Evolutionary conservation across 495 filamentous ascomycete species (phyloP), one percentile per base, ranked within the genome.

Genomic region (Penicillium antarcticum): DNA sequence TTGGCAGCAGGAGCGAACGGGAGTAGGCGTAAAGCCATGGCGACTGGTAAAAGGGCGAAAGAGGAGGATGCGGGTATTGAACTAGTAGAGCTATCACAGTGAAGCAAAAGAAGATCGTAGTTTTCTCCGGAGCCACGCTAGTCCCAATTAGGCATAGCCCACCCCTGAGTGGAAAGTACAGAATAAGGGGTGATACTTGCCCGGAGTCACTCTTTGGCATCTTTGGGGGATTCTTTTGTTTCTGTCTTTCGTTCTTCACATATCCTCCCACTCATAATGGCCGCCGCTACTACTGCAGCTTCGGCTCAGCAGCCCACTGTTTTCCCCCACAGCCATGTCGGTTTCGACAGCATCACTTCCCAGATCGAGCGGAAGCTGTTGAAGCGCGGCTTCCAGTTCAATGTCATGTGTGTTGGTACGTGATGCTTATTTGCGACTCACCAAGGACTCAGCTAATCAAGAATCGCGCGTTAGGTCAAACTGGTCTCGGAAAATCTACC

Each of bases 341-440:
- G 95, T 82, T 96, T 97, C 77, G 92, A 98, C 79, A 97, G 94
- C 76, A 97, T 97, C 75, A 96, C 92, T 51, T 88, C 85, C 32
- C 92, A 97, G 78, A 97, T 97, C 62, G 92, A 98, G 82, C 86
- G 88, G 75, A 99, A 99, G 85, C 88, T 99, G 60, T 76, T 99
- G 72, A 99, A 99, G 83, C 91, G 94, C 69, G 94, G 94, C 60
- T 99, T 99, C 73, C 94, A 99, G 74, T 99, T 99, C 83, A 99
- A 99, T 72, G 87, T 99, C 61, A 99, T 99, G 75, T 97, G 95
- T 73, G 94, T 99, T 74, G 94, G 94, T 98, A 79, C 68, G 92
- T 85, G 34, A 45, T 48, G 19, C 16, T 31, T 18, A 39, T 24
- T 14, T 29, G 26, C 26, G 23, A 11, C 32, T 24, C 32, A 0